Percentiles rank a stretch among this genome's conserved stretches.
Conservation (phyloP, 2,329 filamentous ascomycete genomes). For the Amauroascus niger region DNA sequence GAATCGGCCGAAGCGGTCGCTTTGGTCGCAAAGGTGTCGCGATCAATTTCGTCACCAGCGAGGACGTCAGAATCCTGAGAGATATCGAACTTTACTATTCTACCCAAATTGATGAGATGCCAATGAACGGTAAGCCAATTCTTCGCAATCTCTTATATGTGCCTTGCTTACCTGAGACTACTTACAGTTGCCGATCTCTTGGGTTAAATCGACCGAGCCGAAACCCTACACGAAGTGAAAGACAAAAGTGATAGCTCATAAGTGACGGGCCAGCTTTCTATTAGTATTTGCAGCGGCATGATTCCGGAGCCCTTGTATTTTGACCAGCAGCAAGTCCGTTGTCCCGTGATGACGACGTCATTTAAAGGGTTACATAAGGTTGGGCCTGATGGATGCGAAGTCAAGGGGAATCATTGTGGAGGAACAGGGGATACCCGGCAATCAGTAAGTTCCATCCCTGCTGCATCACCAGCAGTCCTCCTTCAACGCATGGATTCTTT, state of each 20-base stretch:
- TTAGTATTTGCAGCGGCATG: background rate
- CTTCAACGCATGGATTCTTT: background rate
- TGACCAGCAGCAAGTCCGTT: background rate
- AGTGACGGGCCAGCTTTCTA: background rate
- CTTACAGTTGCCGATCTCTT: conserved; percentile 22
- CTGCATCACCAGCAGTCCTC: background rate
- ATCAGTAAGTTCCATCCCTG: conserved; percentile 13
- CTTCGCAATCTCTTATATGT: background rate
- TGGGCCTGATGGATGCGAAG: background rate
- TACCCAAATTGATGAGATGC: conserved; percentile 97
- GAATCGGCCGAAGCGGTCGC: conserved; percentile 87
- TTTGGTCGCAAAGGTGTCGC: conserved; percentile 98
- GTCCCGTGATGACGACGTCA: background rate
- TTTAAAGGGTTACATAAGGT: background rate
- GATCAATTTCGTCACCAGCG: conserved; percentile 98
- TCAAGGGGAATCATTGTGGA: conserved; percentile 13
- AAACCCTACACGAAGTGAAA: background rate
- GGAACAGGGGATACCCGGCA: conserved; percentile 18
- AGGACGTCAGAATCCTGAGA: conserved; percentile 92
- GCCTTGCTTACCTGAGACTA: background rate
- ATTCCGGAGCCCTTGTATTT: background rate
- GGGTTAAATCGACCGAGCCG: conserved; percentile 12
- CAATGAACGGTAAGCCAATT: conserved; percentile 67
- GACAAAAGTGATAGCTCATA: background rate
- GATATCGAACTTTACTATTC: conserved; percentile 97